Evolutionary conservation across 352 stramenopile species (phyloP).

Genomic region (Elongisporangium prolatum): DNA sequence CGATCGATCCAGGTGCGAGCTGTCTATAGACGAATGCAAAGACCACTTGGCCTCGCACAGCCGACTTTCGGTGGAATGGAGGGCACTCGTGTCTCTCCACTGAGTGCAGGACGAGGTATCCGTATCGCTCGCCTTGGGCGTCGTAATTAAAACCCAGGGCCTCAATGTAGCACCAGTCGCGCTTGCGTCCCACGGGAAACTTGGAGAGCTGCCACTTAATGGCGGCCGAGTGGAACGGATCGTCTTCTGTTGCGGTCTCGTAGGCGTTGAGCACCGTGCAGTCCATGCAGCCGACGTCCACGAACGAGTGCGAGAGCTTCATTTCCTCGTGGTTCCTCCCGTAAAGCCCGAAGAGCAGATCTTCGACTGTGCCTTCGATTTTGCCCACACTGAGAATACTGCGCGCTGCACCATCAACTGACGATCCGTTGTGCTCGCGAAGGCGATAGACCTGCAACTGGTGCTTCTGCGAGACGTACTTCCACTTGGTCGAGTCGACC

Average conservation of each 20-base stretch:
- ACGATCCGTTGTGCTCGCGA: slow-evolving; percentile 13
- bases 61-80: slow-evolving; percentile 23
- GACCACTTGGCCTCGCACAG: slow-evolving; percentile 28
- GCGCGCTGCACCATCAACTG: slow-evolving; percentile 24
- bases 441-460: slow-evolving; percentile 35
- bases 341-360: slow-evolving; percentile 37
- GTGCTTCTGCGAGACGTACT: slow-evolving; percentile 26
- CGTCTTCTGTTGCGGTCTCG: slow-evolving; percentile 18
- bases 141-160: slow-evolving; percentile 31
- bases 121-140: slow-evolving; percentile 20
- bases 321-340: slow-evolving; percentile 27
- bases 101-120: slow-evolving; percentile 39
- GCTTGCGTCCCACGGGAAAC: slow-evolving; percentile 18
- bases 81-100: slow-evolving; percentile 28
- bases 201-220: slow-evolving; percentile 44
- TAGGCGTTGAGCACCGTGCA: slow-evolving; percentile 32
- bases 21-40: slow-evolving; percentile 38
- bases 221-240: slow-evolving; percentile 37
- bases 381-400: slow-evolving; percentile 32
- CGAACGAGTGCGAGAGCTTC: slow-evolving; percentile 31
- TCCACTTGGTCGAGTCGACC: slow-evolving; percentile 38
- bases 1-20: slow-evolving; percentile 14
- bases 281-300: slow-evolving; percentile 25
- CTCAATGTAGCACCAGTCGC: slow-evolving; percentile 39
- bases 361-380: slow-evolving; percentile 27